These are phyloP conservation scores for Adansonia madagascariensis DNA, from an alignment of 441 rosid genomes.

Conservation along the genomic window DNA sequence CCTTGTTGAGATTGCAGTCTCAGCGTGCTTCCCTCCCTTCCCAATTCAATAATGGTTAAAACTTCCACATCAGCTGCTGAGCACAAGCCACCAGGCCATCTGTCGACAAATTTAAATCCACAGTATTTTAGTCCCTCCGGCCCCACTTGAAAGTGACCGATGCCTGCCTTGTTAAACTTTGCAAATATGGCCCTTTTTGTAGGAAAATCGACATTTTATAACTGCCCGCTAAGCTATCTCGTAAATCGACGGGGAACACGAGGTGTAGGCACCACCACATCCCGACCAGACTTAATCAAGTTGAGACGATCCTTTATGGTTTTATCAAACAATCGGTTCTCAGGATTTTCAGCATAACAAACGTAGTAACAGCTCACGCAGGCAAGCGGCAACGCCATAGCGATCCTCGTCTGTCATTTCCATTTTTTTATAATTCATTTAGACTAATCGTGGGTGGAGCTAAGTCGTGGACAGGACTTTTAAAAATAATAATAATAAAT, in stretches of 20 bases:
- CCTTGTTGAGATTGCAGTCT: conserved; percentile 34
- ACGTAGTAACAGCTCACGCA: conserved; percentile 92
- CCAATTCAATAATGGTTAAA: conserved; percentile 27
- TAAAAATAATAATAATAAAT: neutral
- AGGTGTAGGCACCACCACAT: conserved; percentile 62
- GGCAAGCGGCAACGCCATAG: conserved; percentile 98
- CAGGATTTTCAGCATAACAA: conserved; percentile 88
- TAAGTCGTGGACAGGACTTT: conserved; percentile 8
- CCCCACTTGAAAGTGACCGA: neutral
- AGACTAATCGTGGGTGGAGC: conserved; percentile 19
- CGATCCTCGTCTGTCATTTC: conserved; percentile 75
- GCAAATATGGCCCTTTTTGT: neutral
- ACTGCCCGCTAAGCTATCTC: conserved; percentile 22
- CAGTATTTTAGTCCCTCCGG: conserved; percentile 5
- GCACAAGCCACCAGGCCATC: neutral
- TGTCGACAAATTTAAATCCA: conserved; percentile 15
- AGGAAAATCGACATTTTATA: neutral
- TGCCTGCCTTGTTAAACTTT: neutral
- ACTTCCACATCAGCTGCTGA: conserved; percentile 18
- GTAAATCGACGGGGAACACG: conserved; percentile 55
- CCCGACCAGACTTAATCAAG: conserved; percentile 53
- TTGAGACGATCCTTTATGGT: conserved; percentile 60
- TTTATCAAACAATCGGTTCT: conserved; percentile 66
- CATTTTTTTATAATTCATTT: neutral
- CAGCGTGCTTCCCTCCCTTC: conserved; percentile 32